These are phyloP conservation scores for Trebouxia sp. DNA, from an alignment of 139 green algal species.

Conservation along the genomic window DNA sequence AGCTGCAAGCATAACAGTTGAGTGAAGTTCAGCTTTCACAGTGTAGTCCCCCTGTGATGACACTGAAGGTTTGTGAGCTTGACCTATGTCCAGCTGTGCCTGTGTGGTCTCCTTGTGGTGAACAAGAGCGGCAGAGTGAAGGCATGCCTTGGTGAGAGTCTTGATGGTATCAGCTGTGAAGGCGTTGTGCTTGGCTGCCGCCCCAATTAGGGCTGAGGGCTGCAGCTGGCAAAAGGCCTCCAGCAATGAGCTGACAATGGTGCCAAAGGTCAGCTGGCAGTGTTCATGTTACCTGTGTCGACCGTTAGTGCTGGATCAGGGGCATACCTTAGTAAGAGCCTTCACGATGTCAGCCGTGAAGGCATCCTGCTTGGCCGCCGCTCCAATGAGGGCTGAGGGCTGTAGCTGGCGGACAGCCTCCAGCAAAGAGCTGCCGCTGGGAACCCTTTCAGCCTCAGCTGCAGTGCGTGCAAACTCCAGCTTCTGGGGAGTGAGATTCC, in stretches of 20 bases:
- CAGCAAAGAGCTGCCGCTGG: slow-evolving; percentile 32
- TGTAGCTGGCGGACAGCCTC: slow-evolving; percentile 45
- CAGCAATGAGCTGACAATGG: slow-evolving; percentile 27
- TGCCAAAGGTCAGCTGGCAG: too few relatives aligned
- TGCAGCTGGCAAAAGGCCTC: slow-evolving; percentile 41
- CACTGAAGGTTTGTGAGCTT: slow-evolving; percentile 29
- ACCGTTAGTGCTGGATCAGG: too few relatives aligned
- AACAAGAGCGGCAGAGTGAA: too few relatives aligned
- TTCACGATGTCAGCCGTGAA: slow-evolving; percentile 38
- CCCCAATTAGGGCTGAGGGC: slow-evolving; percentile 65
- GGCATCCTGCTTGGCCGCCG: slow-evolving; percentile 50
- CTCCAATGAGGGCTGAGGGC: slow-evolving; percentile 66
- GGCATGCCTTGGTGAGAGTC: slow-evolving; percentile 34
- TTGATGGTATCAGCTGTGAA: slow-evolving; percentile 34
- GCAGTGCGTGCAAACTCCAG: slow-evolving; percentile 43
- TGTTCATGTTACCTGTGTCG: too few relatives aligned
- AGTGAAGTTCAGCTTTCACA: too few relatives aligned
- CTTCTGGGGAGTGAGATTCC: slow-evolving; percentile 41
- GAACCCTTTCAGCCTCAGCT: not conserved
- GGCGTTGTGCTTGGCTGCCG: slow-evolving; percentile 48
- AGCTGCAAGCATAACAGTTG: too few relatives aligned
- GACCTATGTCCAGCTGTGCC: too few relatives aligned
- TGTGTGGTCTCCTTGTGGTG: too few relatives aligned
- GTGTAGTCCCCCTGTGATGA: too few relatives aligned
- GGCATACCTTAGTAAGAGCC: slow-evolving; percentile 36